phyloP scores from a whole-genome alignment of 192 early-diverging fungal species.

The Podila horticola region DNA sequence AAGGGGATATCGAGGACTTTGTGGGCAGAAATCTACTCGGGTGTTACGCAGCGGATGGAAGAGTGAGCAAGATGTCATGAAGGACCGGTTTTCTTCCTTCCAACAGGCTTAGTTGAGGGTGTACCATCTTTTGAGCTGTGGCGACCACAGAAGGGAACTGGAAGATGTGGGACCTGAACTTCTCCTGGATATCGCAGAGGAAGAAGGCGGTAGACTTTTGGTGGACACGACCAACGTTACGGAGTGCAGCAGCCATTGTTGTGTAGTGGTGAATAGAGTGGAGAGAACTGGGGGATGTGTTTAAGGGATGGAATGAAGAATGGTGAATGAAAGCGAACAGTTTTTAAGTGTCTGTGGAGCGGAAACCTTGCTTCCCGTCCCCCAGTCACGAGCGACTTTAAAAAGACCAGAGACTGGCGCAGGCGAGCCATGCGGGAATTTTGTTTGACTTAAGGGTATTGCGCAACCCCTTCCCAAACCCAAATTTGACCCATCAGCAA shows the following conservation, averaged over 20 bases:
- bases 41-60: too few species aligned
- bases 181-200: slow-evolving; percentile 94
- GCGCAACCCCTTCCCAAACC: too few species aligned
- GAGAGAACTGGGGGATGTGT: background rate
- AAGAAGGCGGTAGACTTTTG: slow-evolving; percentile 83
- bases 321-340: background rate
- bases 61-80: background rate
- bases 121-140: slow-evolving; percentile 92
- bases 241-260: slow-evolving; percentile 39
- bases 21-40: slow-evolving; percentile 70
- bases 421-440: background rate
- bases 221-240: slow-evolving; percentile 63
- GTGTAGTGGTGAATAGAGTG: background rate
- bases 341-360: slow-evolving; percentile 3
- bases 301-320: background rate
- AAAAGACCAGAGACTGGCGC: too few species aligned
- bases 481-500: too few species aligned
- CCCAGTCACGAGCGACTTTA: too few species aligned
- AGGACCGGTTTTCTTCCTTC: too few species aligned
- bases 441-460: background rate
- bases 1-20: slow-evolving; percentile 84
- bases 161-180: slow-evolving; percentile 80
- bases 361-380: background rate
- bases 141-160: slow-evolving; percentile 83
- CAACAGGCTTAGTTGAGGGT: too few species aligned